Evolutionary conservation across 768 basidiomycete genomes (phyloP).

Genomic region (Terana coerulea): DNA sequence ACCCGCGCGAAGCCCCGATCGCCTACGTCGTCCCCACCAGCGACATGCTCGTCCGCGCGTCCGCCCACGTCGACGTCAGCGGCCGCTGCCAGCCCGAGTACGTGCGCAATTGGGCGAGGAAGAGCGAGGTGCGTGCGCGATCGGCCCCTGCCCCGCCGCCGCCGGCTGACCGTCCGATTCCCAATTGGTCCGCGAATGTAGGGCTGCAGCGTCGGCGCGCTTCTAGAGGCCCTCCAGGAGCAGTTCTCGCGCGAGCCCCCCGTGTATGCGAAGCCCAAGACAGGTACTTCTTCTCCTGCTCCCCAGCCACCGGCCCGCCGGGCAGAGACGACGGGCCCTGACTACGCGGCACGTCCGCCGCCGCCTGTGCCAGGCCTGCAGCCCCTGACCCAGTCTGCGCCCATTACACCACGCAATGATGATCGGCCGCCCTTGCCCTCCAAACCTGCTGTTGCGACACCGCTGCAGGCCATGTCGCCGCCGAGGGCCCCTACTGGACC

Average conservation of each 20-base stretch:
- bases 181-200: slow-evolving; percentile 27
- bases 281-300: slow-evolving; percentile 15
- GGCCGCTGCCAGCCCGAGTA: slow-evolving; percentile 71
- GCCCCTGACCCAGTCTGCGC: slow-evolving; percentile 11
- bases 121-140: slow-evolving; percentile 67
- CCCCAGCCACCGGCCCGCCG: slow-evolving; percentile 9
- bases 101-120: slow-evolving; percentile 71
- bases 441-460: slow-evolving; percentile 28
- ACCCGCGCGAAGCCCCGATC: slow-evolving; percentile 80
- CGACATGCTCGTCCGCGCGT: slow-evolving; percentile 84
- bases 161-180: neutral
- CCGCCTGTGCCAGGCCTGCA: slow-evolving; percentile 20
- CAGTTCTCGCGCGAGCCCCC: slow-evolving; percentile 86
- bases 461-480: neutral
- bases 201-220: slow-evolving; percentile 72
- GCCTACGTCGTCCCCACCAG: slow-evolving; percentile 88
- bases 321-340: slow-evolving; percentile 13
- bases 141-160: slow-evolving; percentile 9
- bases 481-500: neutral
- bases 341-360: slow-evolving; percentile 25
- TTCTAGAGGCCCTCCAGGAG: slow-evolving; percentile 75
- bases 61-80: slow-evolving; percentile 74
- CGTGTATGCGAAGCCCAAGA: slow-evolving; percentile 78
- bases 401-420: slow-evolving; percentile 5
- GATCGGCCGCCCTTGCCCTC: slow-evolving; percentile 38